Conservation (phyloP, 1,284 basidiomycete genomes). For the Filobasidium uniguttulatum region DNA sequence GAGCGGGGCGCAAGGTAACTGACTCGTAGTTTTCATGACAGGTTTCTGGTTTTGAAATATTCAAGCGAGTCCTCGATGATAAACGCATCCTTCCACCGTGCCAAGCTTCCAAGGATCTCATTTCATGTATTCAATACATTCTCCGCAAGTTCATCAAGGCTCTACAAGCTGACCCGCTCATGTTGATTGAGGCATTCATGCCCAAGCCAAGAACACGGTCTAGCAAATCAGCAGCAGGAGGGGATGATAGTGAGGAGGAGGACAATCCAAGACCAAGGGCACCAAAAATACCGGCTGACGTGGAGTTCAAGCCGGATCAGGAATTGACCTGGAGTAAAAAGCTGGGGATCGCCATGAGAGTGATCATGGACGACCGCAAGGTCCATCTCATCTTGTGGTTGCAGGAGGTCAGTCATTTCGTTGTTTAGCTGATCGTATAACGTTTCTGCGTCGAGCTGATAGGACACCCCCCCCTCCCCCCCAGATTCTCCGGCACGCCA, state of each 20-base stretch:
- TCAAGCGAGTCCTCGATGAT: constrained; percentile 66
- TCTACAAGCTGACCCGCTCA: constrained; percentile 61
- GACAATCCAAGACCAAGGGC: constrained; percentile 31
- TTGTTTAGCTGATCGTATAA: background rate
- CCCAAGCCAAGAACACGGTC: constrained; percentile 55
- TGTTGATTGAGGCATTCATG: constrained; percentile 77
- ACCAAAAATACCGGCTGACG: constrained; percentile 42
- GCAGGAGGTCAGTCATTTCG: constrained; percentile 51
- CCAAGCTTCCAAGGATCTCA: constrained; percentile 65
- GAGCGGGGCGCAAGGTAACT: background rate
- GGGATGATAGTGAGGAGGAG: constrained; percentile 37
- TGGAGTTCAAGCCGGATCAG: constrained; percentile 72
- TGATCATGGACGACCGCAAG: constrained; percentile 54
- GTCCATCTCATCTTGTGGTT: constrained; percentile 60
- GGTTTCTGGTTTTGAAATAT: constrained; percentile 73
- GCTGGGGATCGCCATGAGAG: constrained; percentile 66
- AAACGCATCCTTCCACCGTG: constrained; percentile 60
- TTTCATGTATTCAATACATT: constrained; percentile 66
- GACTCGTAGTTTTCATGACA: constrained; percentile 29
- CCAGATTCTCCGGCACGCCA: constrained; percentile 35
- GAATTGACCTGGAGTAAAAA: constrained; percentile 65
- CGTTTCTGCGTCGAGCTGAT: background rate
- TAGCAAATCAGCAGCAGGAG: constrained; percentile 37
- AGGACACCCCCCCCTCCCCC: background rate
- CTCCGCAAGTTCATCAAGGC: constrained; percentile 84